Evolutionary conservation across 805 yeast genomes (phyloP).

Genomic region (Zygosaccharomyces siamensis): DNA sequence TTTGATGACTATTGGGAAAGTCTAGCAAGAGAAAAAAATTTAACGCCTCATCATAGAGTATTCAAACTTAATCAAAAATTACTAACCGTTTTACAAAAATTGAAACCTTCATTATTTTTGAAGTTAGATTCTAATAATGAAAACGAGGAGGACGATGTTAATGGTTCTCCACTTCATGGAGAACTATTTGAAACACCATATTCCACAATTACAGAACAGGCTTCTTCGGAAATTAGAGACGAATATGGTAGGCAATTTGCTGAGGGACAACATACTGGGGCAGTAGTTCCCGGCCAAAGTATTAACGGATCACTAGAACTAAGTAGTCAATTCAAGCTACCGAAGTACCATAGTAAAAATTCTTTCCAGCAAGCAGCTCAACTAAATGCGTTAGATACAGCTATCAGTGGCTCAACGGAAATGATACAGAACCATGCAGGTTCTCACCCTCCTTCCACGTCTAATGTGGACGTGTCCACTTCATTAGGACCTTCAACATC

Average conservation of each 20-base stretch:
- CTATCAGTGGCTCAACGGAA: slow-evolving; percentile 21
- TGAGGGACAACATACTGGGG: slow-evolving; percentile 24
- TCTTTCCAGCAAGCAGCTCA: slow-evolving; percentile 31
- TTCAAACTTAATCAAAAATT: slow-evolving; percentile 25
- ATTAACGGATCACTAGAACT: slow-evolving; percentile 32
- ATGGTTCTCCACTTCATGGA: slow-evolving; percentile 3
- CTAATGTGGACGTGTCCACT: neutral
- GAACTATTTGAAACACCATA: slow-evolving; percentile 23
- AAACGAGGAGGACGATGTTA: neutral
- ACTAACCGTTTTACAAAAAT: slow-evolving; percentile 7
- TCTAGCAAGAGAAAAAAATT: slow-evolving; percentile 39
- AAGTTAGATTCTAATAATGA: neutral
- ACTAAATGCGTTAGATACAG: slow-evolving; percentile 25
- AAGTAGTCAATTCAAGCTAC: slow-evolving; percentile 30
- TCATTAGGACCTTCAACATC: slow-evolving; percentile 6
- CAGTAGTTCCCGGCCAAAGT: slow-evolving; percentile 31
- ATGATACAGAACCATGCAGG: slow-evolving; percentile 1
- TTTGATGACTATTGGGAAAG: slow-evolving; percentile 56
- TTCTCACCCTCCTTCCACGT: neutral
- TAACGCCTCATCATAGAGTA: slow-evolving; percentile 44
- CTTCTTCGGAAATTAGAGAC: slow-evolving; percentile 23
- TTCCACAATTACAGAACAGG: slow-evolving; percentile 26
- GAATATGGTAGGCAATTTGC: slow-evolving; percentile 23
- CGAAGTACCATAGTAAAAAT: slow-evolving; percentile 33
- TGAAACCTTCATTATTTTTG: slow-evolving; percentile 17